Conservation (phyloP, 352 stramenopile species). For the Globisporangium yorkense region DNA sequence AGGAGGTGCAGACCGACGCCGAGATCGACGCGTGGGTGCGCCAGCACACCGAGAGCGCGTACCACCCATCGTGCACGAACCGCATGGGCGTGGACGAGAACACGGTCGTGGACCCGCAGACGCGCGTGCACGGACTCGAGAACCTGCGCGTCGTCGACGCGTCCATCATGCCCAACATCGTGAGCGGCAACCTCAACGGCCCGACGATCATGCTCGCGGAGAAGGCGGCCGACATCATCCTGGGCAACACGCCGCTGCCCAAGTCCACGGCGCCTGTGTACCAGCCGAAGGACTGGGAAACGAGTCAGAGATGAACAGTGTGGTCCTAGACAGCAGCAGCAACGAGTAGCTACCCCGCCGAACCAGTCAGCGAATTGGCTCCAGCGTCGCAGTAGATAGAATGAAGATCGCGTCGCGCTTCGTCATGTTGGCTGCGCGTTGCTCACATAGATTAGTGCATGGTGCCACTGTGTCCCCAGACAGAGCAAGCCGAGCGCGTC, state of each 20-base stretch:
- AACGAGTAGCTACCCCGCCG: no score
- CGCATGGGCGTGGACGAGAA: conserved; percentile 77
- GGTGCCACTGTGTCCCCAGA: background rate
- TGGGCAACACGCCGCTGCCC: conserved; percentile 57
- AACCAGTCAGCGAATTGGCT: no score
- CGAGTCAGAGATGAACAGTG: conserved; percentile 48
- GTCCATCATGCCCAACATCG: conserved; percentile 92
- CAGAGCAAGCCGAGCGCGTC: background rate
- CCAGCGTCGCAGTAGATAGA: no score
- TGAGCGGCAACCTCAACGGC: conserved; percentile 92
- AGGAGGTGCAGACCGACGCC: conserved; percentile 51
- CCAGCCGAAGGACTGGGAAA: conserved; percentile 63
- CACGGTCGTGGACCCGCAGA: conserved; percentile 87
- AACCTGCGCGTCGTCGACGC: conserved; percentile 89
- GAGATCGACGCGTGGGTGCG: conserved; percentile 86
- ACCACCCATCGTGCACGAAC: conserved; percentile 89
- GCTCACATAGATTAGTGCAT: background rate
- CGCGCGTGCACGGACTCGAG: conserved; percentile 83
- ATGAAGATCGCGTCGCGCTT: background rate
- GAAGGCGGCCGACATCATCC: conserved; percentile 91
- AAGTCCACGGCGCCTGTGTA: conserved; percentile 78
- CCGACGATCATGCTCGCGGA: conserved; percentile 94
- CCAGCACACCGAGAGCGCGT: conserved; percentile 79
- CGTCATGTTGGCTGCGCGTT: background rate
- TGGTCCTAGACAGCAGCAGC: background rate